A percentile compares a stretch with the other conserved stretches of the same genome.
phyloP scores from a whole-genome alignment of 192 early-diverging fungal species.

The Rhizophagus clarus region DNA sequence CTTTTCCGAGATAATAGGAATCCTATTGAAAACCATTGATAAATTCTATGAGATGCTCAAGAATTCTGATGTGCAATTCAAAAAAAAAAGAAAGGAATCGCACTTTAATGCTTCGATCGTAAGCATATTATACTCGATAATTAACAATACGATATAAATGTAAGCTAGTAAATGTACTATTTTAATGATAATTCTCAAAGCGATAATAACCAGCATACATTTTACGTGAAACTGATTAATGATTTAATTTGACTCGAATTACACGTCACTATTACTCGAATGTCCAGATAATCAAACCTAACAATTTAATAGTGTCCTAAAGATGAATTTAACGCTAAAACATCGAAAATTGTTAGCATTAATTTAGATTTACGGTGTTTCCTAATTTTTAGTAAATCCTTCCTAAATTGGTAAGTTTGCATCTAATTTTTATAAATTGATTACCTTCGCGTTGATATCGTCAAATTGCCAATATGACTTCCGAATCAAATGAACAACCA shows the following conservation, averaged over 20 bases:
- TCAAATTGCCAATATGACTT: background rate
- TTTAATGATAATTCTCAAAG: too few species aligned
- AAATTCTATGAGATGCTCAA: background rate
- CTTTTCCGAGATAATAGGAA: too few species aligned
- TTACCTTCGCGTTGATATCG: background rate
- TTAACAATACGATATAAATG: slow-evolving; percentile 1
- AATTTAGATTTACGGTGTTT: too few species aligned
- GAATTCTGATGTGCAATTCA: background rate
- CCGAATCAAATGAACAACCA: background rate
- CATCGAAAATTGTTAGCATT: too few species aligned
- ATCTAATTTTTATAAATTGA: background rate
- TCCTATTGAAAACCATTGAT: background rate
- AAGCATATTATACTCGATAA: background rate
- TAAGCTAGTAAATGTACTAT: background rate
- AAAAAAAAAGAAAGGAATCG: background rate
- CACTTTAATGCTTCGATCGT: slow-evolving; percentile 1
- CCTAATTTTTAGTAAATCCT: too few species aligned
- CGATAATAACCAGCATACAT: too few species aligned
- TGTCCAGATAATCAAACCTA: too few species aligned
- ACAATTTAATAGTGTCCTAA: too few species aligned
- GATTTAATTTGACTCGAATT: too few species aligned
- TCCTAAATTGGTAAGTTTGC: background rate
- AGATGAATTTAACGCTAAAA: too few species aligned
- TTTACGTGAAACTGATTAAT: too few species aligned
- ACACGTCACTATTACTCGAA: too few species aligned